Evolutionary conservation across 805 yeast species (phyloP).

Genomic region (Hanseniaspora clermontiae): DNA sequence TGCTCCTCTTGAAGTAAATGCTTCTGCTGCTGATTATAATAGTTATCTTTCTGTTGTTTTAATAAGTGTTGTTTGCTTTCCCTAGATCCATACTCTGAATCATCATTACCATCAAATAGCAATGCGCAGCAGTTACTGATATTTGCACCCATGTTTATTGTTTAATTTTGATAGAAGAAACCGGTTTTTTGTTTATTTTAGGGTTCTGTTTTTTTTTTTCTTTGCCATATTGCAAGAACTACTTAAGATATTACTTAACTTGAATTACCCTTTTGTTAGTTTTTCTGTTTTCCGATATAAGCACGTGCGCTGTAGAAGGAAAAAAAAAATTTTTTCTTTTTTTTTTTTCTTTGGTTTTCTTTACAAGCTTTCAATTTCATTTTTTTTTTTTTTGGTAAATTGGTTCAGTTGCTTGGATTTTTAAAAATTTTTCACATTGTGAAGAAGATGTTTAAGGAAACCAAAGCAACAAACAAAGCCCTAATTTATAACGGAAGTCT

Average conservation of each 20-base stretch:
- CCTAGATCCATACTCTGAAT: slow-evolving; percentile 10
- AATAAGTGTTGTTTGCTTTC: slow-evolving; percentile 12
- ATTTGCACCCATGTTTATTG: not conserved
- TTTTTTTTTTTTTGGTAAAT: too few species aligned
- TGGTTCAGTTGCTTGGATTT: too few species aligned
- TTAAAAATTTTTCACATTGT: too few species aligned
- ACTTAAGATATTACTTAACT: too few species aligned
- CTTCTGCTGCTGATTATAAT: slow-evolving; percentile 4
- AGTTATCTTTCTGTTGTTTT: slow-evolving; percentile 5
- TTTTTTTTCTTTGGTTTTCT: not conserved
- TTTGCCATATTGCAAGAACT: not conserved
- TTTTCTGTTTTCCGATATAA: not conserved
- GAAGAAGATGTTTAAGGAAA: too few species aligned
- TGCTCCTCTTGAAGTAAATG: not conserved
- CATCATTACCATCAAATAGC: not conserved
- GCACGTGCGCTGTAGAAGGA: too few species aligned
- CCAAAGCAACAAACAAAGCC: too few species aligned
- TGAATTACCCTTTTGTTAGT: too few species aligned
- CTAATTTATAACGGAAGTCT: too few species aligned
- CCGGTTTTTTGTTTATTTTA: too few species aligned
- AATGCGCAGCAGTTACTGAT: slow-evolving; percentile 6
- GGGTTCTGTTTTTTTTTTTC: not conserved
- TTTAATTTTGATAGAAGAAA: too few species aligned
- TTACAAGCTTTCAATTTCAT: not conserved
- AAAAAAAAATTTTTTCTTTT: not conserved